Conservation (phyloP, 371 early-diverging fungal genomes). For the Zychaea mexicana region DNA sequence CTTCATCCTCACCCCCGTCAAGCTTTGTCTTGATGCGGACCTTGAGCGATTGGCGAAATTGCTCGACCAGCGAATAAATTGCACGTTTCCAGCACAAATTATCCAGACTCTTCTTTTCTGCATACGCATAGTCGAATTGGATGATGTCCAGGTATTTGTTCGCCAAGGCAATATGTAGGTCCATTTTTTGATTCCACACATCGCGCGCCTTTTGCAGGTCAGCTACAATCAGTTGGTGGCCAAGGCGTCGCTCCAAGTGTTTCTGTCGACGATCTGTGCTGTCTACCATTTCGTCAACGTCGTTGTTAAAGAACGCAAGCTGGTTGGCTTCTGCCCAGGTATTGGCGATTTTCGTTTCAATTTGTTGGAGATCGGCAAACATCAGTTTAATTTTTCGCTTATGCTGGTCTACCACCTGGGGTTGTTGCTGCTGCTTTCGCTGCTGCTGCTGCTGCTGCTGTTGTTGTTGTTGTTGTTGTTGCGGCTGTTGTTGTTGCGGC, state of each 20-base stretch:
- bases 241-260: background rate
- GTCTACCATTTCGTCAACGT: background rate
- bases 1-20: background rate
- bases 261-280: slow-evolving; percentile 1
- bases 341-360: slow-evolving; percentile 32
- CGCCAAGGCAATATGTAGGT: slow-evolving; percentile 41
- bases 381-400: slow-evolving; percentile 24
- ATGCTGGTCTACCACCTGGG: slow-evolving; percentile 9
- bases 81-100: slow-evolving; percentile 68
- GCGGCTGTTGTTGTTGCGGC: slow-evolving; percentile 14
- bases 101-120: slow-evolving; percentile 63
- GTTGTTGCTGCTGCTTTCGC: slow-evolving; percentile 3
- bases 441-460: slow-evolving; percentile 9
- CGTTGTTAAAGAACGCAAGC: slow-evolving; percentile 14
- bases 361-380: slow-evolving; percentile 23
- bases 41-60: slow-evolving; percentile 55
- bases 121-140: slow-evolving; percentile 52
- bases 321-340: slow-evolving; percentile 5
- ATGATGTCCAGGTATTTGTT: slow-evolving; percentile 53
- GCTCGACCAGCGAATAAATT: slow-evolving; percentile 62
- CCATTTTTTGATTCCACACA: slow-evolving; percentile 41
- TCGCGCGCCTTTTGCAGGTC: slow-evolving; percentile 25
- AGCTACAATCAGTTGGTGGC: slow-evolving; percentile 9
- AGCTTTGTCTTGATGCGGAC: slow-evolving; percentile 7
- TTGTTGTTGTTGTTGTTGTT: slow-evolving; percentile 12